Evolutionary conservation across 2,329 filamentous ascomycete species (phyloP), one percentile per base, ranked within the genome.

Genomic region (Fusarium bulbicola): DNA sequence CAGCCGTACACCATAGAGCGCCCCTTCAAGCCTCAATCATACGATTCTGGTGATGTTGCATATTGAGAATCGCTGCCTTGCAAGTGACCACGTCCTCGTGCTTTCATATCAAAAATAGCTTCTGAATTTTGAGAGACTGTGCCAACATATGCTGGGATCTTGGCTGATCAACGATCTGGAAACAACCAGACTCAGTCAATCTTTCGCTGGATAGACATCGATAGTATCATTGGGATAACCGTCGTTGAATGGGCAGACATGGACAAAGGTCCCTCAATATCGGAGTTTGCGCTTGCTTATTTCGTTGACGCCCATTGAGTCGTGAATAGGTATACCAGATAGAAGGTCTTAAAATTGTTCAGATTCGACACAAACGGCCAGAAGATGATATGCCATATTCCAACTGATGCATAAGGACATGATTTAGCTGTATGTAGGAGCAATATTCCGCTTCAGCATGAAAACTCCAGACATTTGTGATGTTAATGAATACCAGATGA

Each of bases 21-120:
- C 70, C 66, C 28, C 39, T 40, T 57, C 30, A 46, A 68, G 59
- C 53, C 50, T 45, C 43, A 45, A 75, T 74, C 73, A 63, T 75
- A 75, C 73, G 73, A 74, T 71, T 52, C 24, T 62, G 63, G 42
- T 68, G 32, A 47, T 43, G 39, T 40, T 50, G 18, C 39, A 32
- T 47, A 34, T 59, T 43, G 42, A 49, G 46, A 47, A 45, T 30
- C 32, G 39, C 9, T 59, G 43, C 45, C 34, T 24, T 57, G 42
- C 39, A 32, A 36, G 34, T 52, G 52, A 53, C 47, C 37, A 52
- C 18, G 46, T 42, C 34, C 43, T 18, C 30, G 40, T 46, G 34
- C 16, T 50, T 57, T 24, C 24, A 37, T 30, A 24, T 52, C 37
- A 43, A 43, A 39, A 47, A 39, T 53, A 36, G 32, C 18, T 28